Evolutionary conservation across 2,329 filamentous ascomycete species (phyloP).

Genomic region (Penicillium janthinellum): DNA sequence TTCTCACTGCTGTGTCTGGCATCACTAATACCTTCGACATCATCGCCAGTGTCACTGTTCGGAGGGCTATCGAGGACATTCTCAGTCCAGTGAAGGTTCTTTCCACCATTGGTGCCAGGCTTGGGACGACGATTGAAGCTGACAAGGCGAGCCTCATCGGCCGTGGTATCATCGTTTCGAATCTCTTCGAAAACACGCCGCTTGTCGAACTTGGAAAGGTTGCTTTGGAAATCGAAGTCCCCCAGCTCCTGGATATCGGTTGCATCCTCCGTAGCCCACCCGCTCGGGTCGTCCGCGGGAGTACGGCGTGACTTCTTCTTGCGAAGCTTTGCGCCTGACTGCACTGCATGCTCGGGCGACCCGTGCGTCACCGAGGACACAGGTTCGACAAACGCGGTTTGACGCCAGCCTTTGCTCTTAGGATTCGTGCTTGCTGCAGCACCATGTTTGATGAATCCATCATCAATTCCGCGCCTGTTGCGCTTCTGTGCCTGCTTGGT

Average conservation of each 20-base stretch:
- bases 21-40: constrained; percentile 45
- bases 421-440: constrained; percentile 37
- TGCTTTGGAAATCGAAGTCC: constrained; percentile 90
- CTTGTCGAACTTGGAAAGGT: constrained; percentile 94
- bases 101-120: constrained; percentile 74
- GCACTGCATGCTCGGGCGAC: constrained; percentile 33
- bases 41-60: constrained; percentile 76
- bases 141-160: constrained; percentile 88
- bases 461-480: constrained; percentile 51
- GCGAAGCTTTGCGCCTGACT: constrained; percentile 44
- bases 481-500: constrained; percentile 36
- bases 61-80: constrained; percentile 76
- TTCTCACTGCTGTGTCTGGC: constrained; percentile 50
- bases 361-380: constrained; percentile 47
- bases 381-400: constrained; percentile 64
- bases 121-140: constrained; percentile 74
- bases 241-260: constrained; percentile 91
- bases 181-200: constrained; percentile 89
- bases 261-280: constrained; percentile 94
- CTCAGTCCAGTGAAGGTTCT: constrained; percentile 88
- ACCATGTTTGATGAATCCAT: constrained; percentile 42
- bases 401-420: constrained; percentile 67
- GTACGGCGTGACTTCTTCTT: constrained; percentile 47
- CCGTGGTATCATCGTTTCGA: constrained; percentile 80
- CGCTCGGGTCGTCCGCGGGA: constrained; percentile 66